A percentile compares a stretch with the other conserved stretches of the same genome.
Evolutionary conservation across 305 asterid species (phyloP).

Genomic region (Fraxinus dipetala): DNA sequence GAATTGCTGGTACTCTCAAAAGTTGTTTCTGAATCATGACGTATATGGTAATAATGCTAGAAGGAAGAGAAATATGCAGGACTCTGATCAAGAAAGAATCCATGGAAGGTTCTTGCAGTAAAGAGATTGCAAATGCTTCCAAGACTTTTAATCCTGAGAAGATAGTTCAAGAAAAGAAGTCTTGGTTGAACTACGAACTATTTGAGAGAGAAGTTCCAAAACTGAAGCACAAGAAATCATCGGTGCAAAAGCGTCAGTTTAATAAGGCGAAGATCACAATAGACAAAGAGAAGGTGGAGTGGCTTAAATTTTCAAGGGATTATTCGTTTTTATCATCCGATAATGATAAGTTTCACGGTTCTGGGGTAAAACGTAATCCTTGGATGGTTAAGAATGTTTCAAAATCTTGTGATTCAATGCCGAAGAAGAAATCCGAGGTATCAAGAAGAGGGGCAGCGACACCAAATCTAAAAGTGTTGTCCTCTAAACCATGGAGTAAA

Average conservation of each 20-base stretch:
- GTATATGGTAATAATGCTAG: neutral
- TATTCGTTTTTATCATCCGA: constrained; percentile 23
- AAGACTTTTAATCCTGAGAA: neutral
- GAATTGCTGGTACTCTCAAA: neutral
- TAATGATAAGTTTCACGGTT: neutral
- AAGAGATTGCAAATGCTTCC: neutral
- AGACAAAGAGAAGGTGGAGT: neutral
- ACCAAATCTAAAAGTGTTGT: neutral
- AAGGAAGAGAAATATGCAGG: neutral
- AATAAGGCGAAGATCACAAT: neutral
- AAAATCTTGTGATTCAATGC: neutral
- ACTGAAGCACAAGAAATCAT: neutral
- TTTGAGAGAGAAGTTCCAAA: neutral
- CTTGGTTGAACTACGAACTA: neutral
- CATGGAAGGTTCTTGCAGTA: neutral
- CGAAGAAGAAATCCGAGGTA: too few species aligned
- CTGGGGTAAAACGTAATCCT: neutral
- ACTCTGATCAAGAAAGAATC: neutral
- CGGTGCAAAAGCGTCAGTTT: neutral
- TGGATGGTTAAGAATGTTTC: neutral
- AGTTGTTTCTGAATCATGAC: neutral
- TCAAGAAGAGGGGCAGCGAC: neutral
- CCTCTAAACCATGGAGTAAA: neutral
- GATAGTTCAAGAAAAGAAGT: neutral
- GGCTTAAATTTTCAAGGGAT: constrained; percentile 8